phyloP scores from a whole-genome alignment of 2,329 filamentous ascomycete genomes.

The Aspergillus sp. region DNA sequence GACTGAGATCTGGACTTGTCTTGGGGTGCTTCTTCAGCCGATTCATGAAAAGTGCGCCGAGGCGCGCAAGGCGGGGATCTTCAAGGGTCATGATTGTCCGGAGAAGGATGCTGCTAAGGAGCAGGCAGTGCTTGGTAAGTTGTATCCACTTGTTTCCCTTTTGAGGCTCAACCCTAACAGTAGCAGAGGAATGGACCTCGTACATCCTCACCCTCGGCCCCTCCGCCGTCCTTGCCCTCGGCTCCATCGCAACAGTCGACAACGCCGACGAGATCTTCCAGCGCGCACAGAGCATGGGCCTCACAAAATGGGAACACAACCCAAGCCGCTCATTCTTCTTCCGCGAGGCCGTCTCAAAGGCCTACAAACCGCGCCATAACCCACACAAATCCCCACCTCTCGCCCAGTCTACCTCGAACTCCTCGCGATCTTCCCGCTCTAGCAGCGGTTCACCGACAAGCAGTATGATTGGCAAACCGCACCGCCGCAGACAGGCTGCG shows the following conservation, averaged over 20 bases:
- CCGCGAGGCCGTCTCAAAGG: constrained; percentile 62
- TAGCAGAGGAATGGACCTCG: constrained; percentile 63
- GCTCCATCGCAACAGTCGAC: constrained; percentile 44
- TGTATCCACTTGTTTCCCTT: not conserved
- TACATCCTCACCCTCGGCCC: constrained; percentile 65
- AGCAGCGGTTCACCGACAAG: constrained; percentile 17
- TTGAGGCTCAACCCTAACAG: constrained; percentile 23
- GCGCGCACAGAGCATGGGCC: constrained; percentile 58
- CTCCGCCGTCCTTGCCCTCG: constrained; percentile 58
- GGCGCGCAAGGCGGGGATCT: constrained; percentile 61
- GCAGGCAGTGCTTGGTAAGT: constrained; percentile 57
- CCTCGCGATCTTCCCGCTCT: constrained; percentile 19
- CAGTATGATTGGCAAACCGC: constrained; percentile 14
- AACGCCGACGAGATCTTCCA: constrained; percentile 53
- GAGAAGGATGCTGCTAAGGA: constrained; percentile 48
- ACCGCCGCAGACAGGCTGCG: constrained; percentile 36
- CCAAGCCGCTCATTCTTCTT: constrained; percentile 61
- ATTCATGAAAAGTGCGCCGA: constrained; percentile 60
- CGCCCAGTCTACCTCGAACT: constrained; percentile 20
- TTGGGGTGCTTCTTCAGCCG: constrained; percentile 60
- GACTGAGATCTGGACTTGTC: constrained; percentile 67
- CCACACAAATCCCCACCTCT: constrained; percentile 6
- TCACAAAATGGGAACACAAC: constrained; percentile 59
- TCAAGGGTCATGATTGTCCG: constrained; percentile 57
- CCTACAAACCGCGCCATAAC: constrained; percentile 56